Evolutionary conservation across 1,284 basidiomycete genomes (phyloP), one percentile per base, ranked within the genome.

Genomic region (Ganoderma sinense): DNA sequence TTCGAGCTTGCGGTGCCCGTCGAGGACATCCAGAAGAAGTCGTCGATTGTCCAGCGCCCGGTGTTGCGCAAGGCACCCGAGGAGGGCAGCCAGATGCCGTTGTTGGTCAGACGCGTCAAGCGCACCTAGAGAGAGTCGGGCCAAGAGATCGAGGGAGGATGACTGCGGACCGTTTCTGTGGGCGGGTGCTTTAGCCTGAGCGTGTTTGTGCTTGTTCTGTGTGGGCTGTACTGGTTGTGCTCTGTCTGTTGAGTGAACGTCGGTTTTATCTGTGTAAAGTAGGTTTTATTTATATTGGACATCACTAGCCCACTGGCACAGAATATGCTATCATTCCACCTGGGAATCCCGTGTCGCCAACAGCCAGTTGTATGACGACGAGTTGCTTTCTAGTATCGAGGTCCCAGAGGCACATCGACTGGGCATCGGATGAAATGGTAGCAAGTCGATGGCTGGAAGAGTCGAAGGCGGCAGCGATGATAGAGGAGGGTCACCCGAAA

Each of bases 1-100:
- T 89, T 91, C 74, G 84, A 87, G 71, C 80, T 88, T 11, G 85
- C 84, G 1, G 83, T 88, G 31, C 78, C 86, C 5, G 71, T 76
- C 0, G 76, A 77, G 26, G 72, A 73, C n/a, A 69, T 77, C 40
- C 14, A 36, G 60, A 55, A 26, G 53, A 56, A 16, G 55, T 18
- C 53, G 26, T 11, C 55, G 13, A 39, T 75, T 26, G 72, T 77
- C 7, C 70, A 71, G 62, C 75, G 77, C 10, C 77, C 77, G 2
- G n/a, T 70, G 8, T 11, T 78, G 20, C 56, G 39, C 13, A 71
- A 62, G 45, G 71, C 69, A n/a, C 58, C 67, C 23, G 69, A 70
- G 48, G 64, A 70, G 48, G 73, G 71, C 6, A 62, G 53, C n/a
- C 72, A 76, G 55, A 66, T 77, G 67, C 76, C 77, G n/a, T 58